Conservation (phyloP, 345 rosid species). For the Pugionium cornutum region DNA sequence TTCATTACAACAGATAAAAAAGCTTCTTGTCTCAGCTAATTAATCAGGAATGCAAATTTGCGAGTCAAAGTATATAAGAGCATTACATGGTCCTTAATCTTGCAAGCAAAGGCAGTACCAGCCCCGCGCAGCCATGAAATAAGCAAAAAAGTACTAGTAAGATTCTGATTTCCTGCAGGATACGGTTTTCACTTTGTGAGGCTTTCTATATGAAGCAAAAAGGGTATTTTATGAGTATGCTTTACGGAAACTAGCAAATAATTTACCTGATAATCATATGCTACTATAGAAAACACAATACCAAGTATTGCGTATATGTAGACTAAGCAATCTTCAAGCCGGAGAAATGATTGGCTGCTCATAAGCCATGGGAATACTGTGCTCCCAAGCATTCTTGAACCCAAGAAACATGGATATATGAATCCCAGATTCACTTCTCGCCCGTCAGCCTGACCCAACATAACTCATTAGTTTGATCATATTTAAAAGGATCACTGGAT, state of each 20-base stretch:
- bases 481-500: neutral
- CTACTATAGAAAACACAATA: conserved; percentile 62
- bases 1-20: conserved; percentile 19
- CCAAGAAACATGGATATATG: conserved; percentile 78
- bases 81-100: conserved; percentile 83
- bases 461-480: neutral
- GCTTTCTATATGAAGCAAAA: conserved; percentile 5
- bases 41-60: neutral
- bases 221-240: neutral
- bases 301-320: conserved; percentile 64
- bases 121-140: conserved; percentile 71
- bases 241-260: conserved; percentile 8
- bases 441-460: conserved; percentile 80
- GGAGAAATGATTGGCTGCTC: conserved; percentile 59
- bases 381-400: conserved; percentile 96
- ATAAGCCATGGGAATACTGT: conserved; percentile 81
- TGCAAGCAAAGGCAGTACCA: conserved; percentile 79
- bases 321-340: conserved; percentile 75
- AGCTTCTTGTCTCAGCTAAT: neutral
- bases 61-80: conserved; percentile 20
- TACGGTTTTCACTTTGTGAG: conserved; percentile 20
- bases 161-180: conserved; percentile 77
- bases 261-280: conserved; percentile 97
- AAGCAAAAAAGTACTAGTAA: conserved; percentile 72
- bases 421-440: conserved; percentile 82